phyloP scores from a whole-genome alignment of 2,329 filamentous ascomycete species.

The Dactylellina leptospora region DNA sequence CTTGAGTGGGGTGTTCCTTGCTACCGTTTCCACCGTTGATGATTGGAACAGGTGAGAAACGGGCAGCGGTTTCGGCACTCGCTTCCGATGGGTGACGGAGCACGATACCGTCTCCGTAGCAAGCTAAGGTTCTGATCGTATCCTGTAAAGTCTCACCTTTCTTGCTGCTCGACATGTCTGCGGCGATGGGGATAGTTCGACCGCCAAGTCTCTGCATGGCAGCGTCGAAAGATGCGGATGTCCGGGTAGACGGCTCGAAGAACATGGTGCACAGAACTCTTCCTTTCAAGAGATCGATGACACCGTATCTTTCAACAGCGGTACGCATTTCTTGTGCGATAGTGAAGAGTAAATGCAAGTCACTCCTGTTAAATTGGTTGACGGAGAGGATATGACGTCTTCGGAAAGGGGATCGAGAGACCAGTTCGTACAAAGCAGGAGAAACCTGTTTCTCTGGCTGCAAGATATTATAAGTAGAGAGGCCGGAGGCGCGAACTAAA shows the following conservation, averaged over 20 bases:
- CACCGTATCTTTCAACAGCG: slow-evolving; percentile 89
- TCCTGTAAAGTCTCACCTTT: slow-evolving; percentile 96
- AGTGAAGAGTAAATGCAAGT: slow-evolving; percentile 92
- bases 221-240: slow-evolving; percentile 93
- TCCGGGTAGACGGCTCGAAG: slow-evolving; percentile 96
- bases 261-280: slow-evolving; percentile 91
- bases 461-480: slow-evolving; percentile 43
- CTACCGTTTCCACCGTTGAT: slow-evolving; percentile 96
- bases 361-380: slow-evolving; percentile 83
- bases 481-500: slow-evolving; percentile 16
- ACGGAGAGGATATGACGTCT: slow-evolving; percentile 90
- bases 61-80: slow-evolving; percentile 81
- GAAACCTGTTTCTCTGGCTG: slow-evolving; percentile 52
- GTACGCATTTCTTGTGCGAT: slow-evolving; percentile 98
- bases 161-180: slow-evolving; percentile 83
- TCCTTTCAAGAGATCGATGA: slow-evolving; percentile 84
- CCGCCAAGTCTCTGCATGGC: slow-evolving; percentile 98
- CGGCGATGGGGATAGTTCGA: slow-evolving; percentile 81
- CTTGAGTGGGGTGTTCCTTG: slow-evolving; percentile 95
- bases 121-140: slow-evolving; percentile 89
- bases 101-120: slow-evolving; percentile 95
- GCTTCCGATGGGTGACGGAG: slow-evolving; percentile 87
- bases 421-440: slow-evolving; percentile 55
- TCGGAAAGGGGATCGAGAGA: slow-evolving; percentile 85
- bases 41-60: slow-evolving; percentile 87